Evolutionary conservation across 2,329 filamentous ascomycete genomes (phyloP).

Genomic region (Colletotrichum sp.): DNA sequence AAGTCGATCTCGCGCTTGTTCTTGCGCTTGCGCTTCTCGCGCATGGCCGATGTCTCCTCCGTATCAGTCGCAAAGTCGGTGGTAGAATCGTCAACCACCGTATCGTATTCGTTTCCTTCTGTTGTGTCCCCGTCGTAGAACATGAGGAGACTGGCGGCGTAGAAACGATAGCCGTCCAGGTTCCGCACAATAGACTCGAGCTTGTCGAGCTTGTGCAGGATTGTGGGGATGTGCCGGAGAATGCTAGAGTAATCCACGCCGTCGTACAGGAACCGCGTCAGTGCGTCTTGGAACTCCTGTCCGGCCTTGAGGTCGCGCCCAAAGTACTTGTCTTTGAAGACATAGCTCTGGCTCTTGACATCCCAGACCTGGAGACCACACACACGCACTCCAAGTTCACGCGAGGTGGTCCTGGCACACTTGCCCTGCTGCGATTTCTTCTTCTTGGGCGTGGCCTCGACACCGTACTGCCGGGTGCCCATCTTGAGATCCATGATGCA

Average conservation of each 20-base stretch:
- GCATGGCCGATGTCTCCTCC: conserved; percentile 50
- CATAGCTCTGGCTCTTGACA: conserved; percentile 77
- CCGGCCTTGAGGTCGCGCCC: conserved; percentile 88
- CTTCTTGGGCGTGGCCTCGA: conserved; percentile 91
- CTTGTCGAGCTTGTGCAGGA: conserved; percentile 82
- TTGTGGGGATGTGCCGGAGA: conserved; percentile 83
- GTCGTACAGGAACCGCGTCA: conserved; percentile 91
- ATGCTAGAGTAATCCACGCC: conserved; percentile 83
- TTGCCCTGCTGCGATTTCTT: conserved; percentile 91
- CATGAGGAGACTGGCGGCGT: conserved; percentile 92
- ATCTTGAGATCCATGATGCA: conserved; percentile 99
- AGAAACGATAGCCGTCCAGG: conserved; percentile 88
- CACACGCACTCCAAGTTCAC: conserved; percentile 87
- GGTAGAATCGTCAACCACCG: conserved; percentile 59
- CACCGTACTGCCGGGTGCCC: conserved; percentile 95
- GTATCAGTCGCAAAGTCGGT: conserved; percentile 64
- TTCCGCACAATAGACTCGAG: conserved; percentile 83
- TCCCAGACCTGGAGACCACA: conserved; percentile 99
- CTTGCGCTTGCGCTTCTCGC: conserved; percentile 48
- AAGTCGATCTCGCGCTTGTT: conserved; percentile 76
- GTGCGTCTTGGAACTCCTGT: conserved; percentile 83
- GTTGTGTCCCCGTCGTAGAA: conserved; percentile 88
- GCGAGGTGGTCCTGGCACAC: conserved; percentile 89
- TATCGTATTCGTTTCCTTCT: conserved; percentile 52
- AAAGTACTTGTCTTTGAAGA: conserved; percentile 99